These are phyloP conservation scores for Aspergillus pseudotamarii DNA, from an alignment of 2,329 filamentous ascomycete genomes.

Conservation along the genomic window DNA sequence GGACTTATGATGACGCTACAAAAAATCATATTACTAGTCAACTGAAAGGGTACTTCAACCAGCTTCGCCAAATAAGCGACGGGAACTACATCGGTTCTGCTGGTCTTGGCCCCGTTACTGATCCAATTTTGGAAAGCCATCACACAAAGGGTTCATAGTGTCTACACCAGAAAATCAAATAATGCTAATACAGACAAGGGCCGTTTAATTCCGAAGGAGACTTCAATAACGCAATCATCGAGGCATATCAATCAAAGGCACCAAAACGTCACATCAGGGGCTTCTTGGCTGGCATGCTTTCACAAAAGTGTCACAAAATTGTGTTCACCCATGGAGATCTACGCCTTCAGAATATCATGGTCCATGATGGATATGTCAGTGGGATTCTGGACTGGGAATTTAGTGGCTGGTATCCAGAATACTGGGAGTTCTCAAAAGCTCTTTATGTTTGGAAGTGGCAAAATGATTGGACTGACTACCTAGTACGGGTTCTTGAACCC, in stretches of 20 bases:
- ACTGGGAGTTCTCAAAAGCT: constrained; percentile 22
- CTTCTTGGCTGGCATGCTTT: constrained; percentile 20
- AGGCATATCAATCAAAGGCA: constrained; percentile 21
- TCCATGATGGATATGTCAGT: not conserved
- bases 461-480: constrained; percentile 37
- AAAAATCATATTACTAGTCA: constrained; percentile 14
- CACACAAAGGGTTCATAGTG: constrained; percentile 11
- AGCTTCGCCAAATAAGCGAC: constrained; percentile 14
- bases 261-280: constrained; percentile 20
- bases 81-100: constrained; percentile 21
- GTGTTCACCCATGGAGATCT: constrained; percentile 13
- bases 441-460: constrained; percentile 33
- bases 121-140: constrained; percentile 14
- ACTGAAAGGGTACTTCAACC: constrained; percentile 17
- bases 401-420: not conserved
- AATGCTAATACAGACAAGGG: constrained; percentile 12
- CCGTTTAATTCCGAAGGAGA: constrained; percentile 29
- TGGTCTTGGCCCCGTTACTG: constrained; percentile 16
- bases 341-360: not conserved
- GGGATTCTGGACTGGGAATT: not conserved
- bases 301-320: constrained; percentile 20
- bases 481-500: constrained; percentile 32
- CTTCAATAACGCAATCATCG: constrained; percentile 27
- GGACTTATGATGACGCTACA: not conserved
- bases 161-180: not conserved